Evolutionary conservation across 2,329 filamentous ascomycete species (phyloP).

Genomic region (Cladosporium velox): DNA sequence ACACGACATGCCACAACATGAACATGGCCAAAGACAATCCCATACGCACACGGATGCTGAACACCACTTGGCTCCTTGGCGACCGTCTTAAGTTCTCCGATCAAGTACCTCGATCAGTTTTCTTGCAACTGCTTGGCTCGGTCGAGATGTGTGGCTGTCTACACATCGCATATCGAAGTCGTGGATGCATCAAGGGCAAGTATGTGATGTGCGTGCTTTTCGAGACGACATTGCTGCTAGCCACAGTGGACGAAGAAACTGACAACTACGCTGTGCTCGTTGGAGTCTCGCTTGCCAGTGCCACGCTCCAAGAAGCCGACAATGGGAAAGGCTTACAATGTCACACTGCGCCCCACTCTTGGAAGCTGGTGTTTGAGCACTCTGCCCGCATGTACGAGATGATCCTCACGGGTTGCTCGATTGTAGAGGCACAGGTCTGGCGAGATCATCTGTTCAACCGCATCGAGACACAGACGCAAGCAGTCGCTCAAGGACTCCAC

Average conservation of each 20-base stretch:
- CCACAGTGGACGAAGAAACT: constrained; percentile 64
- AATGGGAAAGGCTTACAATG: constrained; percentile 83
- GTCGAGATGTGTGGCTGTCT: constrained; percentile 80
- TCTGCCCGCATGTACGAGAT: constrained; percentile 78
- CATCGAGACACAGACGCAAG: constrained; percentile 52
- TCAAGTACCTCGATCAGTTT: constrained; percentile 61
- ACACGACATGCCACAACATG: constrained; percentile 75
- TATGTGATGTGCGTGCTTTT: constrained; percentile 90
- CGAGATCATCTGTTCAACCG: constrained; percentile 63
- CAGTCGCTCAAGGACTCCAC: constrained; percentile 51
- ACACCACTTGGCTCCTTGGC: constrained; percentile 83
- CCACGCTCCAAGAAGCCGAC: constrained; percentile 70
- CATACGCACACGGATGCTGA: constrained; percentile 66
- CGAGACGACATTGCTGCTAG: constrained; percentile 74
- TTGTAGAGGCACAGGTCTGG: constrained; percentile 80
- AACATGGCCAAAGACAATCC: constrained; percentile 82
- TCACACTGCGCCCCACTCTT: constrained; percentile 81
- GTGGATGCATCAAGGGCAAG: constrained; percentile 64
- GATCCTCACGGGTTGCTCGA: constrained; percentile 81
- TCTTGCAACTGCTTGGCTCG: constrained; percentile 73
- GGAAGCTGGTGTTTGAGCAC: constrained; percentile 86
- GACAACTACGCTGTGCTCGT: constrained; percentile 72
- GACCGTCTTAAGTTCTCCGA: constrained; percentile 75
- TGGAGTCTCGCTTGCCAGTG: constrained; percentile 67
- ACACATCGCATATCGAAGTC: constrained; percentile 78